Conservation (phyloP, 2,329 filamentous ascomycete species). For the Colletotrichum sp. region DNA sequence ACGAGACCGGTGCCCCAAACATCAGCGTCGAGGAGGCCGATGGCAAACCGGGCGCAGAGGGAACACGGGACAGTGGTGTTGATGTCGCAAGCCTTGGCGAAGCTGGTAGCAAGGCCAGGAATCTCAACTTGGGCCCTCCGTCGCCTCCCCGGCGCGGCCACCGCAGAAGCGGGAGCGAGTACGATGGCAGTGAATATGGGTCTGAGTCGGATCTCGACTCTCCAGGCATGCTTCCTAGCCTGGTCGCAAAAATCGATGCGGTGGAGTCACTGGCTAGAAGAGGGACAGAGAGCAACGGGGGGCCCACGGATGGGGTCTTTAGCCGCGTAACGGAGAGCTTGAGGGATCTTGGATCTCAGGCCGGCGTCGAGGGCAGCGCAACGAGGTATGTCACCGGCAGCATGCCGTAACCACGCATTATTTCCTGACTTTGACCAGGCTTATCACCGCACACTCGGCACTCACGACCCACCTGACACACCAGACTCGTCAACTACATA, state of each 20-base stretch:
- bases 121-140: slow-evolving; percentile 49
- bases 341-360: slow-evolving; percentile 75
- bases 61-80: slow-evolving; percentile 45
- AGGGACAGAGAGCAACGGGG: slow-evolving; percentile 70
- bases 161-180: slow-evolving; percentile 60
- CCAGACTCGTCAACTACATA: slow-evolving; percentile 78
- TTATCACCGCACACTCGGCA: slow-evolving; percentile 78
- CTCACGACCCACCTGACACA: slow-evolving; percentile 76
- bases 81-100: slow-evolving; percentile 36
- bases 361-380: slow-evolving; percentile 73
- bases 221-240: slow-evolving; percentile 68
- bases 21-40: slow-evolving; percentile 29
- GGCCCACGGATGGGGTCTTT: slow-evolving; percentile 69
- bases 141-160: slow-evolving; percentile 50
- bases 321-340: slow-evolving; percentile 72
- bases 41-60: slow-evolving; percentile 29
- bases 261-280: slow-evolving; percentile 73
- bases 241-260: slow-evolving; percentile 74
- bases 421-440: slow-evolving; percentile 44
- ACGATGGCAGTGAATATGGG: slow-evolving; percentile 78
- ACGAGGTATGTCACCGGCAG: slow-evolving; percentile 60
- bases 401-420: background rate
- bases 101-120: slow-evolving; percentile 34
- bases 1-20: slow-evolving; percentile 10
- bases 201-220: slow-evolving; percentile 74